Percentiles rank a stretch among this genome's conserved stretches.
These are phyloP conservation scores for Bimuria novae-zelandiae DNA, from an alignment of 2,329 filamentous ascomycete genomes.

Conservation along the genomic window DNA sequence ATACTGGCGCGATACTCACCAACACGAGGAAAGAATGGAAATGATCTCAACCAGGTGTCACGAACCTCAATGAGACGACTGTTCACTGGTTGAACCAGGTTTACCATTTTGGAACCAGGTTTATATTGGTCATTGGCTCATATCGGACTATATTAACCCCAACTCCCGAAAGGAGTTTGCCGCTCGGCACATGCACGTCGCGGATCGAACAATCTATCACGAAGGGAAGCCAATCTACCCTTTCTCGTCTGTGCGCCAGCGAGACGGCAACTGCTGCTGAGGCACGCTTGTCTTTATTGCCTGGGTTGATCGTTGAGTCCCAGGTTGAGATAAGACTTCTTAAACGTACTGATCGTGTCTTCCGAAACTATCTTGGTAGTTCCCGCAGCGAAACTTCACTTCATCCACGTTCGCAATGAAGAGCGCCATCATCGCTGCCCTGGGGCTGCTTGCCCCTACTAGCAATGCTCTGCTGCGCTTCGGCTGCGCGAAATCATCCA, in stretches of 20 bases:
- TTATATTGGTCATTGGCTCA: background rate
- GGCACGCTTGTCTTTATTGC: background rate
- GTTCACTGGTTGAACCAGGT: background rate
- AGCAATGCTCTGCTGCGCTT: conserved; percentile 28
- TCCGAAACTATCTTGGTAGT: background rate
- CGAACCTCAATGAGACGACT: background rate
- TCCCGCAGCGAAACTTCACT: no score
- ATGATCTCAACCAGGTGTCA: background rate
- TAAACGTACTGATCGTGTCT: background rate
- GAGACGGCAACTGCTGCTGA: background rate
- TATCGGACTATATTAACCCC: conserved; percentile 4
- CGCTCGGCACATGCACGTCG: background rate
- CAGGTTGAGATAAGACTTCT: background rate
- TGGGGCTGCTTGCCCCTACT: conserved; percentile 25
- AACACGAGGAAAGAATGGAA: background rate
- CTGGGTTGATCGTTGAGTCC: background rate
- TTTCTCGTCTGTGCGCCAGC: background rate
- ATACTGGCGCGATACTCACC: background rate
- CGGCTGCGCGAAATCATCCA: conserved; percentile 9
- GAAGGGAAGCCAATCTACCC: background rate
- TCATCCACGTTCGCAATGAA: conserved; percentile 28
- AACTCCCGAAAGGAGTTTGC: conserved; percentile 3
- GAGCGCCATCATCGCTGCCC: conserved; percentile 18
- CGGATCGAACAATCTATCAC: background rate
- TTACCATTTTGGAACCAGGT: background rate